A percentile compares a stretch with the other conserved stretches of the same genome.
These are phyloP conservation scores for Boeremia lycopersici DNA, from an alignment of 2,329 filamentous ascomycete species.

Conservation along the genomic window DNA sequence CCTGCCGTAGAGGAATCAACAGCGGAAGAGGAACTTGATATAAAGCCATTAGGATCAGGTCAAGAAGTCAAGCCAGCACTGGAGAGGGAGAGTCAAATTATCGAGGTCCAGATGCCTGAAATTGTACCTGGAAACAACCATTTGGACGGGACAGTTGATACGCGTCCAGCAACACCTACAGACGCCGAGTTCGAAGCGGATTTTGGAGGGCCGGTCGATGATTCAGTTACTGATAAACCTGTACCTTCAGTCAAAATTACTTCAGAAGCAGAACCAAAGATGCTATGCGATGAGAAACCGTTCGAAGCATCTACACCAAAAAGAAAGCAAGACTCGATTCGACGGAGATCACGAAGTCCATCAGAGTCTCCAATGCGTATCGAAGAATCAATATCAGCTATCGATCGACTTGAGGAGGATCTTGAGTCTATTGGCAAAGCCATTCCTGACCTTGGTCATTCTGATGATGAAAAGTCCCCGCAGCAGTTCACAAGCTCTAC, in stretches of 20 bases:
- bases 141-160: neutral
- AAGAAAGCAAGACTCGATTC: slow-evolving; percentile 27
- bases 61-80: no score
- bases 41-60: no score
- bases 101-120: neutral
- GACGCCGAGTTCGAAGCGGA: slow-evolving; percentile 8
- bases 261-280: slow-evolving; percentile 38
- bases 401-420: slow-evolving; percentile 59
- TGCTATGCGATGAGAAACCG: slow-evolving; percentile 33
- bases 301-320: slow-evolving; percentile 32
- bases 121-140: neutral
- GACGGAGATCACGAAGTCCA: slow-evolving; percentile 31
- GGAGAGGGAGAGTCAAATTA: neutral
- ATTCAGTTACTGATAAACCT: neutral
- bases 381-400: slow-evolving; percentile 57
- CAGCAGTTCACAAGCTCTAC: slow-evolving; percentile 22
- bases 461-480: slow-evolving; percentile 39
- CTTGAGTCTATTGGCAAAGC: slow-evolving; percentile 54
- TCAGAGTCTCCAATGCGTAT: slow-evolving; percentile 43
- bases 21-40: neutral
- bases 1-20: neutral
- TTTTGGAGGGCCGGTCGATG: neutral
- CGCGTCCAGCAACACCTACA: neutral
- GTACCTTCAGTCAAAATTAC: slow-evolving; percentile 28
- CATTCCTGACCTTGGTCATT: slow-evolving; percentile 44